Evolutionary conservation across 257 asterid species (phyloP).

Genomic region (Solanum pimpinellifolium): DNA sequence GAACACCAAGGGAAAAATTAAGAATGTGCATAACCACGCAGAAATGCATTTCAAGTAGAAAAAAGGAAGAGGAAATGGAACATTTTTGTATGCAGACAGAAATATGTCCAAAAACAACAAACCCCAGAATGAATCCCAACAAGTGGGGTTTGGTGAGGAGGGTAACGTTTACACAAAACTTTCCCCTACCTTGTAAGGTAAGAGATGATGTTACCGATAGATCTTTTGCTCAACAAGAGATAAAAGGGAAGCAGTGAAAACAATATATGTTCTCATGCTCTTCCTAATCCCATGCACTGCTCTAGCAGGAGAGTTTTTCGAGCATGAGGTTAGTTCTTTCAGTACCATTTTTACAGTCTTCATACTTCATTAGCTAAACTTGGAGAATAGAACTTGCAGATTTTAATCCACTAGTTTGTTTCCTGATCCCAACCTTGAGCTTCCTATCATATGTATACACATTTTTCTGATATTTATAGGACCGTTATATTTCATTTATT

Average conservation of each 20-base stretch:
- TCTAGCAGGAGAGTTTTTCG: not conserved
- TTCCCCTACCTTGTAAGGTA: not conserved
- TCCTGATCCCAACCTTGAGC: not conserved
- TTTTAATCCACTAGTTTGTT: not conserved
- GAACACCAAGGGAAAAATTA: not conserved
- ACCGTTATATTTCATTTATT: not conserved
- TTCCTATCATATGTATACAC: not conserved
- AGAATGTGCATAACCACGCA: not conserved
- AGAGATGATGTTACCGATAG: not conserved
- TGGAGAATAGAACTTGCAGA: not conserved
- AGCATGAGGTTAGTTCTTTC: not conserved
- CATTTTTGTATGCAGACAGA: not conserved
- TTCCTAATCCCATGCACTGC: not conserved
- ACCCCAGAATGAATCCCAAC: not conserved
- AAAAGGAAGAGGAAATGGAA: not conserved
- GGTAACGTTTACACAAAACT: not conserved
- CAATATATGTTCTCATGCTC: not conserved
- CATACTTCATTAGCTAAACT: not conserved
- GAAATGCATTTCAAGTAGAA: not conserved
- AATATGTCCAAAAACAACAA: not conserved
- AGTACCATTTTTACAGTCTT: not conserved
- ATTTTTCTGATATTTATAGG: not conserved
- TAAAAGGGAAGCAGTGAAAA: not conserved
- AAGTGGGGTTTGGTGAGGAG: not conserved
- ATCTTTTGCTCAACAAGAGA: not conserved